Evolutionary conservation across 2,329 filamentous ascomycete species (phyloP).

Genomic region (Dendrostoma leiphaemia): DNA sequence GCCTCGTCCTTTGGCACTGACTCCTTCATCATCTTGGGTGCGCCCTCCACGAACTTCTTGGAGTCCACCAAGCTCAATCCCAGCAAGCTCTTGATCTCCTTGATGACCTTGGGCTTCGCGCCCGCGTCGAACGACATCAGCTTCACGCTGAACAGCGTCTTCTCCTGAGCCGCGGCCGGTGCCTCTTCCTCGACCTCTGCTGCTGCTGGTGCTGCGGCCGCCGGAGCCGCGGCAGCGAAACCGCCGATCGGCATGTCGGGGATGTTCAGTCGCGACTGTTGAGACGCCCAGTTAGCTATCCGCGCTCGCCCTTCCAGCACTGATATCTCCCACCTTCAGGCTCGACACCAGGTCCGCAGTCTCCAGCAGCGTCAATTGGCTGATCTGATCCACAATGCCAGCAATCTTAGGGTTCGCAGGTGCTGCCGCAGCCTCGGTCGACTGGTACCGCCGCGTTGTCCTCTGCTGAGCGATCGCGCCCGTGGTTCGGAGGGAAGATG

Average conservation of each 20-base stretch:
- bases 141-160: conserved; percentile 95
- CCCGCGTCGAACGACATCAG: conserved; percentile 83
- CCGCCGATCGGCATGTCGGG: conserved; percentile 94
- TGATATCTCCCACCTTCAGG: conserved; percentile 70
- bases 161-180: conserved; percentile 88
- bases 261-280: conserved; percentile 88
- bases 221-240: conserved; percentile 68
- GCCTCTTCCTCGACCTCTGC: conserved; percentile 83
- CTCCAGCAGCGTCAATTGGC: conserved; percentile 94
- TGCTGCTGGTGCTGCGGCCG: conserved; percentile 59
- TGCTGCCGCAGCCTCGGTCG: conserved; percentile 62
- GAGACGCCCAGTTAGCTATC: conserved; percentile 10
- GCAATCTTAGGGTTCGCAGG: conserved; percentile 82
- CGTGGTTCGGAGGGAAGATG: conserved; percentile 44
- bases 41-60: conserved; percentile 99
- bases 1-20: conserved; percentile 98
- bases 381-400: conserved; percentile 96
- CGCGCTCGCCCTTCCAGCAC: background rate
- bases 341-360: conserved; percentile 93
- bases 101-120: conserved; percentile 98
- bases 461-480: conserved; percentile 43
- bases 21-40: conserved; percentile 98
- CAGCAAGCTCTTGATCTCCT: conserved; percentile 97
- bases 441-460: conserved; percentile 77
- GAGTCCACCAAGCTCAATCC: conserved; percentile 95